Conservation (phyloP, 257 asterid genomes). For the Galeopsis tetrahit region DNA sequence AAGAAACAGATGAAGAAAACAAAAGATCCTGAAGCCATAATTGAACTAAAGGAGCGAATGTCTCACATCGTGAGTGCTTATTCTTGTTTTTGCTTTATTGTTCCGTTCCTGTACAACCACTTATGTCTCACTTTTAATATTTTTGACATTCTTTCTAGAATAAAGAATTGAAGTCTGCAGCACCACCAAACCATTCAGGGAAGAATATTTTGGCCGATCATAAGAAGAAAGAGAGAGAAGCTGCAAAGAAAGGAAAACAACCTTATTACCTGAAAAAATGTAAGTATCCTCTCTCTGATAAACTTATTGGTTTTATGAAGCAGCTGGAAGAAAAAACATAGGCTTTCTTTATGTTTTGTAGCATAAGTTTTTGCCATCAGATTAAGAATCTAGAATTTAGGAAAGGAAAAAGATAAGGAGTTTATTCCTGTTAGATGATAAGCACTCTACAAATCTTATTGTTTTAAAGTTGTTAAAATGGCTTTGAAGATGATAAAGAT, state of each 20-base stretch:
- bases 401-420: not conserved
- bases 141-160: conserved; percentile 44
- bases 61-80: conserved; percentile 64
- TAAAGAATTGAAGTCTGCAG: conserved; percentile 73
- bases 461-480: not conserved
- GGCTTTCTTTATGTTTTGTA: not conserved
- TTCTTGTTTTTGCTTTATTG: conserved; percentile 14
- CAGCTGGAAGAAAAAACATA: not conserved
- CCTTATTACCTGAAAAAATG: conserved; percentile 87
- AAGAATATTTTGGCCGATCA: conserved; percentile 75
- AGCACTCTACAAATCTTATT: not conserved
- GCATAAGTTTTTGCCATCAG: not conserved
- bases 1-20: conserved; percentile 71
- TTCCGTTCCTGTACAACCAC: not conserved
- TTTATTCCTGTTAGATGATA: not conserved
- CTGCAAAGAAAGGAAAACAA: conserved; percentile 89
- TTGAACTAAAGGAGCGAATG: conserved; percentile 57
- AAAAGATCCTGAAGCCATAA: conserved; percentile 56
- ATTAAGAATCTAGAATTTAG: not conserved
- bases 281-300: conserved; percentile 30
- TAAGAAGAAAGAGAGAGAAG: conserved; percentile 95
- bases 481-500: not conserved
- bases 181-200: conserved; percentile 60
- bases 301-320: conserved; percentile 5
- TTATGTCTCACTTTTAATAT: conserved; percentile 12